Evolutionary conservation across 345 rosid species (phyloP).

Genomic region (Excoecaria agallocha): DNA sequence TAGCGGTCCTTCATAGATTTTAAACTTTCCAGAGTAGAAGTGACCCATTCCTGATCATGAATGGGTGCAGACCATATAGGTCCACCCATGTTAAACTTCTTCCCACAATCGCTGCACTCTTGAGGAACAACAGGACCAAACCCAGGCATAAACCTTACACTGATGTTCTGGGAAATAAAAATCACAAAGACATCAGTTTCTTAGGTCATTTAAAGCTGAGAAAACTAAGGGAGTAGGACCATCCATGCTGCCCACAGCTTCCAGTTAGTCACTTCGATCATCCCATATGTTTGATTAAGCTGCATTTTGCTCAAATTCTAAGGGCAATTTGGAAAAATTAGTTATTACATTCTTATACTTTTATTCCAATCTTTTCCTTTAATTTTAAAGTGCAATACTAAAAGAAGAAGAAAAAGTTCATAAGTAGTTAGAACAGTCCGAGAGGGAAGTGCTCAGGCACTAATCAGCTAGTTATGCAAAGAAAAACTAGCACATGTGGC

Average conservation of each 20-base stretch:
- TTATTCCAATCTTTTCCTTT: neutral
- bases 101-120: constrained; percentile 88
- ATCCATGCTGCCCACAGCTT: neutral
- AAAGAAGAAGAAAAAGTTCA: neutral
- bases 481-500: neutral
- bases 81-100: constrained; percentile 96
- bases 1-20: constrained; percentile 73
- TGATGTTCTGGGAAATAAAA: constrained; percentile 54
- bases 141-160: constrained; percentile 87
- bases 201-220: neutral
- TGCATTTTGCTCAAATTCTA: neutral
- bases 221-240: neutral
- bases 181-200: constrained; percentile 2
- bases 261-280: neutral
- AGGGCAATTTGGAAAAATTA: neutral
- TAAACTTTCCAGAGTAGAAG: constrained; percentile 57
- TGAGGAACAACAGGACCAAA: constrained; percentile 91
- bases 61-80: constrained; percentile 98
- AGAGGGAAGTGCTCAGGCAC: no score
- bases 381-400: neutral
- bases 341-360: neutral
- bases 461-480: constrained; percentile 2
- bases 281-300: neutral
- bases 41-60: constrained; percentile 92
- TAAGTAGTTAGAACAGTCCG: neutral